Evolutionary conservation across 108 stramenopile genomes (phyloP).

Genomic region (Skeletonema marinoi): DNA sequence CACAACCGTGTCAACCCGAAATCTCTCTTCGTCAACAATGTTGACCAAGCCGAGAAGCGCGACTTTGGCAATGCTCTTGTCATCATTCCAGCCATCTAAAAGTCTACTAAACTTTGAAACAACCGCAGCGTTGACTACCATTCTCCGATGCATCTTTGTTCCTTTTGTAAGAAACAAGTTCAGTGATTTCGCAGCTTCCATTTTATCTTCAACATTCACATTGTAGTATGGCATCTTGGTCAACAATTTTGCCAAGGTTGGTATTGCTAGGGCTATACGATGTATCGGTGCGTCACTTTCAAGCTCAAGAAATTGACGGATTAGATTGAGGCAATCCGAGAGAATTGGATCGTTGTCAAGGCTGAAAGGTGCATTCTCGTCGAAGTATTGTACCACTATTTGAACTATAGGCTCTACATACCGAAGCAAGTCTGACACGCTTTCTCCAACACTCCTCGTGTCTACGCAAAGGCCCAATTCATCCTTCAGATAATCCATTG

Average conservation of each 20-base stretch:
- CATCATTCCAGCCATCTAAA: background rate
- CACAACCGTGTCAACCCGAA: background rate
- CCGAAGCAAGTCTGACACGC: background rate
- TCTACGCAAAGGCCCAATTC: background rate
- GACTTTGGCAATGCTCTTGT: background rate
- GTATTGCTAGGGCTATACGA: background rate
- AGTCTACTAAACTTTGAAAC: background rate
- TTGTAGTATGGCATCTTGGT: background rate
- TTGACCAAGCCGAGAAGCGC: background rate
- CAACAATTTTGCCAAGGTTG: background rate
- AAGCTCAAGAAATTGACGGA: constrained; percentile 1
- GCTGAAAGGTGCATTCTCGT: background rate
- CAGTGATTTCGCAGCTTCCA: background rate
- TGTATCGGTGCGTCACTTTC: background rate
- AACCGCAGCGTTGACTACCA: background rate
- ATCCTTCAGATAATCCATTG: background rate
- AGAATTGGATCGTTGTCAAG: background rate
- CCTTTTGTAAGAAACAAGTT: background rate
- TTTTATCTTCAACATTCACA: background rate
- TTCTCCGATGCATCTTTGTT: background rate
- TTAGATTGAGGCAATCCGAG: background rate
- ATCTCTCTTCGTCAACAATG: background rate
- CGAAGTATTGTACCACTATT: background rate
- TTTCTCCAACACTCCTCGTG: background rate
- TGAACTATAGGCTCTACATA: background rate